Evolutionary conservation across 2,329 filamentous ascomycete genomes (phyloP).

Genomic region (Xylaria sp.): DNA sequence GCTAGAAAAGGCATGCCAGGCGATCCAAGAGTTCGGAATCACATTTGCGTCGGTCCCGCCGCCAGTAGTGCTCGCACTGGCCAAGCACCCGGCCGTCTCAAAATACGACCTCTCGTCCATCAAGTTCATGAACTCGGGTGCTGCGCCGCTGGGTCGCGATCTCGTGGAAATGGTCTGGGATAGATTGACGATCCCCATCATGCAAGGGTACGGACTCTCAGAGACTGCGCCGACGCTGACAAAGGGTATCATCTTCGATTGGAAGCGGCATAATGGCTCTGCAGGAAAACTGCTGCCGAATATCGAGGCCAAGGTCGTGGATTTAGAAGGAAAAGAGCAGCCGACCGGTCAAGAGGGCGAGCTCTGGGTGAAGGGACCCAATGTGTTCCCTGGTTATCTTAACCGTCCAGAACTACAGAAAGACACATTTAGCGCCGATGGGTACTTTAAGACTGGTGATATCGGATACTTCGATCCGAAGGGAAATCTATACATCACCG

Average conservation of each 20-base stretch:
- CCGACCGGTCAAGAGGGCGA: slow-evolving; percentile 73
- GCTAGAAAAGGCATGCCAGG: slow-evolving; percentile 78
- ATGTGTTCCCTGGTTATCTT: slow-evolving; percentile 82
- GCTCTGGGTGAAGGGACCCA: slow-evolving; percentile 81
- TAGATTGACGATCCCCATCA: slow-evolving; percentile 81
- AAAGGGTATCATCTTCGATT: slow-evolving; percentile 78
- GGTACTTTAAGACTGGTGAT: slow-evolving; percentile 92
- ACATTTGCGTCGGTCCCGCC: slow-evolving; percentile 87
- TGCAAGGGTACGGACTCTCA: slow-evolving; percentile 91
- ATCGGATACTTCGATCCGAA: slow-evolving; percentile 81
- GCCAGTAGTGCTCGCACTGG: slow-evolving; percentile 82
- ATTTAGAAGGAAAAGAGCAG: slow-evolving; percentile 66
- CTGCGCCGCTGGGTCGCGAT: slow-evolving; percentile 84
- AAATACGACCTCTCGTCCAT: slow-evolving; percentile 84
- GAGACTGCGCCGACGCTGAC: slow-evolving; percentile 87
- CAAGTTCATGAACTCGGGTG: slow-evolving; percentile 87
- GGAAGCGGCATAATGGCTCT: slow-evolving; percentile 79
- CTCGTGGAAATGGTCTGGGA: slow-evolving; percentile 80
- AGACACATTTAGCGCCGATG: slow-evolving; percentile 78
- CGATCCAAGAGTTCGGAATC: slow-evolving; percentile 79
- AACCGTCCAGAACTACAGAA: slow-evolving; percentile 77
- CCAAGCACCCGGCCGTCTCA: slow-evolving; percentile 80
- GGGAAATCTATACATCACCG: slow-evolving; percentile 90
- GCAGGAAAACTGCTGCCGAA: slow-evolving; percentile 83
- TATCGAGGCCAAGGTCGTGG: slow-evolving; percentile 84